A percentile compares a stretch with the other conserved stretches of the same genome.
phyloP scores from a whole-genome alignment of 73 alveolate species.

The Paramecium octaurelia region DNA sequence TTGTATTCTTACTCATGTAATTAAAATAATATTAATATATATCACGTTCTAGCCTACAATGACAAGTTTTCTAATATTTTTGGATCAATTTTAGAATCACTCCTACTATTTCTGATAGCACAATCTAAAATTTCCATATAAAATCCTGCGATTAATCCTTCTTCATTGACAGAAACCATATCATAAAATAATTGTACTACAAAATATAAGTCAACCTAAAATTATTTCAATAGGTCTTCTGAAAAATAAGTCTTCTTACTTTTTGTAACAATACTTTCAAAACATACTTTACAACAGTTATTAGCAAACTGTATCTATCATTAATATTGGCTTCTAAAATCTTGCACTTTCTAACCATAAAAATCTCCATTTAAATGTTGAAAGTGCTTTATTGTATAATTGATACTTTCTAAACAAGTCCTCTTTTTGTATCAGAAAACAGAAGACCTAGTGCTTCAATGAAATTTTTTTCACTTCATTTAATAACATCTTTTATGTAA shows the following conservation, averaged over 20 bases:
- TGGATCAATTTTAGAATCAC: neutral
- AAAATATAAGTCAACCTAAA: conserved; percentile 42
- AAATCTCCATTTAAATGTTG: conserved; percentile 21
- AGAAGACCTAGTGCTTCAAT: conserved; percentile 15
- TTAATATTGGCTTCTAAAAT: neutral
- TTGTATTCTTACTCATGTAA: neutral
- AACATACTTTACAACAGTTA: conserved; percentile 1
- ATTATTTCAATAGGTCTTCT: conserved; percentile 13
- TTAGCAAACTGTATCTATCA: conserved; percentile 39
- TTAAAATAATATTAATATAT: neutral
- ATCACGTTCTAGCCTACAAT: neutral
- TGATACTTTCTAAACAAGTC: conserved; percentile 33
- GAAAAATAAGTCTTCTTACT: neutral
- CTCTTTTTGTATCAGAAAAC: conserved; percentile 61
- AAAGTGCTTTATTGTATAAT: neutral
- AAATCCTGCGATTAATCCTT: conserved; percentile 37
- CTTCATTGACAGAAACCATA: conserved; percentile 53
- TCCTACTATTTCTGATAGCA: neutral
- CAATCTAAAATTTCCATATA: conserved; percentile 48
- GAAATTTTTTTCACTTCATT: conserved; percentile 4
- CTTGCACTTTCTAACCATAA: conserved; percentile 40
- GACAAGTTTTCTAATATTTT: neutral
- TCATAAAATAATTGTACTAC: conserved; percentile 40
- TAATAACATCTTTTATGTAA: neutral
- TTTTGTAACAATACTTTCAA: conserved; percentile 41